phyloP scores from a whole-genome alignment of 2,329 filamentous ascomycete species.

The Septoria petroselini region DNA sequence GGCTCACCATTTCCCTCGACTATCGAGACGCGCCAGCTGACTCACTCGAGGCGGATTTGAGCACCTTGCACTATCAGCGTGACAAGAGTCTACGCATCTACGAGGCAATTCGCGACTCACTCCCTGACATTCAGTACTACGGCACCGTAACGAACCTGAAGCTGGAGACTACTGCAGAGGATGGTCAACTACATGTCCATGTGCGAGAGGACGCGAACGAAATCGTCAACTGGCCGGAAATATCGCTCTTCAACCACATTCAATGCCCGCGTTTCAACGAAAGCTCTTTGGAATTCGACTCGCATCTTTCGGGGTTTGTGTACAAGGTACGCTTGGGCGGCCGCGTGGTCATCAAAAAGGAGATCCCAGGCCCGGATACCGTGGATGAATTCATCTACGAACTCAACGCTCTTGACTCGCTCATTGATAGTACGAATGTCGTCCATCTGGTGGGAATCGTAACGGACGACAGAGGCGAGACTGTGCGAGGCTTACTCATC shows the following conservation, averaged over 20 bases:
- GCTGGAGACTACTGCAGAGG: slow-evolving; percentile 77
- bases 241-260: slow-evolving; percentile 71
- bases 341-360: slow-evolving; percentile 84
- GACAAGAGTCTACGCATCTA: slow-evolving; percentile 94
- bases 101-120: slow-evolving; percentile 85
- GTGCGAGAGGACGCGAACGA: slow-evolving; percentile 98
- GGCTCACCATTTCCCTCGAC: slow-evolving; percentile 90
- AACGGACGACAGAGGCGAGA: slow-evolving; percentile 68
- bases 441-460: slow-evolving; percentile 86
- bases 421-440: slow-evolving; percentile 70
- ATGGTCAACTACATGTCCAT: slow-evolving; percentile 87
- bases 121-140: slow-evolving; percentile 93
- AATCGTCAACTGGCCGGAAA: slow-evolving; percentile 79
- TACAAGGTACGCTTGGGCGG: slow-evolving; percentile 79
- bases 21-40: slow-evolving; percentile 76
- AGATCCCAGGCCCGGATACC: slow-evolving; percentile 92
- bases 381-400: slow-evolving; percentile 97
- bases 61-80: slow-evolving; percentile 73
- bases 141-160: slow-evolving; percentile 94
- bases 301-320: slow-evolving; percentile 94
- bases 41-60: slow-evolving; percentile 82
- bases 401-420: slow-evolving; percentile 83
- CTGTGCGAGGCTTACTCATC: slow-evolving; percentile 86
- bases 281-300: slow-evolving; percentile 75
- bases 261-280: slow-evolving; percentile 60